phyloP scores from a whole-genome alignment of 306 rosid species.

The Lathyrus tuberosus region DNA sequence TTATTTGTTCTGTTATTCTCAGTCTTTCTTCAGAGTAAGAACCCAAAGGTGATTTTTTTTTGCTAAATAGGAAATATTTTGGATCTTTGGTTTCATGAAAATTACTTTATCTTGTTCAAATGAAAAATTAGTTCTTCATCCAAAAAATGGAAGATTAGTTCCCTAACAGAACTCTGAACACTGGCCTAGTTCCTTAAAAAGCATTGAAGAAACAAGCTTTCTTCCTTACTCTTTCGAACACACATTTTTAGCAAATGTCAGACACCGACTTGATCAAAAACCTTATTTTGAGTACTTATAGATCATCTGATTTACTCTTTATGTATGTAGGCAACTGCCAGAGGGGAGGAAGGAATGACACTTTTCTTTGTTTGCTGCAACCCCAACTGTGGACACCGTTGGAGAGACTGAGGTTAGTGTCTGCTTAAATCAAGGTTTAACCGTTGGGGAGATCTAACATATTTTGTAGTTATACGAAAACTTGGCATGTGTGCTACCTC shows the following conservation, averaged over 20 bases:
- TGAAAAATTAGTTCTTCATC: not conserved
- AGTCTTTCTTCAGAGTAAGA: not conserved
- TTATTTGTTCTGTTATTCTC: not conserved
- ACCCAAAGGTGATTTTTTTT: not conserved
- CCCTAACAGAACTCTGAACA: slow-evolving; percentile 11
- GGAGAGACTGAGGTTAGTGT: slow-evolving; percentile 43
- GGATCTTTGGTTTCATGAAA: not conserved
- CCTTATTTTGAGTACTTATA: slow-evolving; percentile 18
- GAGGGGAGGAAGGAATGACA: slow-evolving; percentile 55
- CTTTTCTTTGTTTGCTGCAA: slow-evolving; percentile 51
- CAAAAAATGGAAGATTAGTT: slow-evolving; percentile 9
- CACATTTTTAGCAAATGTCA: slow-evolving; percentile 1
- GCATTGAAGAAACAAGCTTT: not conserved
- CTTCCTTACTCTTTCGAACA: not conserved
- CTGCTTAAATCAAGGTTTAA: slow-evolving; percentile 26
- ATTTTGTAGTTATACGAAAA: slow-evolving; percentile 13
- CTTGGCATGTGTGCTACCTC: not conserved
- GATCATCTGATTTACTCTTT: slow-evolving; percentile 5
- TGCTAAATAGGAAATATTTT: slow-evolving; percentile 4
- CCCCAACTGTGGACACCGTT: slow-evolving; percentile 47
- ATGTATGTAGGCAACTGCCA: slow-evolving; percentile 48
- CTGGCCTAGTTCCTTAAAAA: slow-evolving; percentile 16
- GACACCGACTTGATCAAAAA: slow-evolving; percentile 9
- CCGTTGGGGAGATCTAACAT: slow-evolving; percentile 20
- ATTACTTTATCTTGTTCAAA: slow-evolving; percentile 7